Conservation (phyloP, 768 basidiomycete genomes). For the Tephrocybe sp. region DNA sequence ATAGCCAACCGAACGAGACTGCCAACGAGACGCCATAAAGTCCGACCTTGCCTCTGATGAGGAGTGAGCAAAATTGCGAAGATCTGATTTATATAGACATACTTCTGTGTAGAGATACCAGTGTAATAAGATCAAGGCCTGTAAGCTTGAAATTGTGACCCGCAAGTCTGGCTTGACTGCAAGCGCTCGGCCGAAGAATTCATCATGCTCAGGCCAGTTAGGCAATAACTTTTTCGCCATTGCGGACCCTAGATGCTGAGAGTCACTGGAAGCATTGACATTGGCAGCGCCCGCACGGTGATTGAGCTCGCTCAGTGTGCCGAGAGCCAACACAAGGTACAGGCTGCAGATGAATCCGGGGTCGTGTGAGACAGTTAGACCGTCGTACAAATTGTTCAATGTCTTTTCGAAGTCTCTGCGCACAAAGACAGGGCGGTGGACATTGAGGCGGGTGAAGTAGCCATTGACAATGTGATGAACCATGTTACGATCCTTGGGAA, state of each 20-base stretch:
- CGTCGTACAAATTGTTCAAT: slow-evolving; percentile 65
- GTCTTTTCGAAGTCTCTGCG: slow-evolving; percentile 66
- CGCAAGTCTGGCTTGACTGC: slow-evolving; percentile 78
- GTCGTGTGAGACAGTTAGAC: slow-evolving; percentile 48
- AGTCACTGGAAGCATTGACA: slow-evolving; percentile 34
- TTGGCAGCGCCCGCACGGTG: slow-evolving; percentile 59
- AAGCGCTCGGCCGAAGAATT: slow-evolving; percentile 80
- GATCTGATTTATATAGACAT: slow-evolving; percentile 15
- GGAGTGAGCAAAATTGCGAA: slow-evolving; percentile 8
- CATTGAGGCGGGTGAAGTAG: slow-evolving; percentile 76
- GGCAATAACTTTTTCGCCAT: slow-evolving; percentile 63
- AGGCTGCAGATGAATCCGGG: slow-evolving; percentile 78
- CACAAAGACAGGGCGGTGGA: slow-evolving; percentile 75
- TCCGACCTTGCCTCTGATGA: slow-evolving; percentile 79
- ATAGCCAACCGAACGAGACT: slow-evolving; percentile 79
- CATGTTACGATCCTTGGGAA: slow-evolving; percentile 75
- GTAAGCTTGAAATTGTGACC: slow-evolving; percentile 78
- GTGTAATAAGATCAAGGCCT: slow-evolving; percentile 79
- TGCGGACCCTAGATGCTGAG: slow-evolving; percentile 32
- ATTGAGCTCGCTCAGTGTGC: slow-evolving; percentile 80
- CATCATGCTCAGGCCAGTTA: slow-evolving; percentile 78
- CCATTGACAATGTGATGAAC: slow-evolving; percentile 59
- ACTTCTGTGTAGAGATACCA: slow-evolving; percentile 93
- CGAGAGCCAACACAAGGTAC: slow-evolving; percentile 76
- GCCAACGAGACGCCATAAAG: slow-evolving; percentile 85